A percentile compares a stretch with the other conserved stretches of the same genome.
Evolutionary conservation across 2,329 filamentous ascomycete species (phyloP).

Genomic region (Ophidiomyces ophidiicola): DNA sequence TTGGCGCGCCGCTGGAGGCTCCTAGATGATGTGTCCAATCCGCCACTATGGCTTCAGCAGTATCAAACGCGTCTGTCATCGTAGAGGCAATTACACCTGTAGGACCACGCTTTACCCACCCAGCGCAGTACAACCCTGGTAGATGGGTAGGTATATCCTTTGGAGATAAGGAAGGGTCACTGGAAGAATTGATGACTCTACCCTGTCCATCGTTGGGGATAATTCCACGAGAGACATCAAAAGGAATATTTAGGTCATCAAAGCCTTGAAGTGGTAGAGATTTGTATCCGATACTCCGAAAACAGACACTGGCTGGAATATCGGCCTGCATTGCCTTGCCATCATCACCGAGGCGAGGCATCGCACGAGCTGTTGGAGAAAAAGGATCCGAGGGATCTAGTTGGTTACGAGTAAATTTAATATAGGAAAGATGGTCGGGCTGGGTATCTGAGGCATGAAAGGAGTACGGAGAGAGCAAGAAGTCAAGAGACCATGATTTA

Average conservation of each 20-base stretch:
- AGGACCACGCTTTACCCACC: conserved; percentile 91
- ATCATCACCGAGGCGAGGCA: conserved; percentile 22
- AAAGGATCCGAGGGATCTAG: conserved; percentile 40
- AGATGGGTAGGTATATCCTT: conserved; percentile 30
- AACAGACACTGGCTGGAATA: conserved; percentile 56
- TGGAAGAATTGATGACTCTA: conserved; percentile 43
- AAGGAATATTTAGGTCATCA: conserved; percentile 58
- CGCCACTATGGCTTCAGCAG: conserved; percentile 67
- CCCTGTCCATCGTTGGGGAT: conserved; percentile 74
- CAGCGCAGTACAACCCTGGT: conserved; percentile 77
- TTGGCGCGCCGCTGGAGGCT: conserved; percentile 17
- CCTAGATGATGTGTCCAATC: conserved; percentile 50
- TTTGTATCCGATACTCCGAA: conserved; percentile 92
- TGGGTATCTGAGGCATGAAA: conserved; percentile 45
- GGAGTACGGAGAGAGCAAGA: conserved; percentile 62
- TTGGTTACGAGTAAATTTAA: conserved; percentile 51
- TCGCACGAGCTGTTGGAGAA: conserved; percentile 38
- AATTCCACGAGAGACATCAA: conserved; percentile 60
- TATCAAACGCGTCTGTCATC: conserved; percentile 87
- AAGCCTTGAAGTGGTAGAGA: conserved; percentile 67
- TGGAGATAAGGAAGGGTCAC: conserved; percentile 9
- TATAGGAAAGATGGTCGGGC: conserved; percentile 45
- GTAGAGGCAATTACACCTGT: conserved; percentile 93
- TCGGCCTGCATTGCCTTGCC: conserved; percentile 24
- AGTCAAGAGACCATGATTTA: conserved; percentile 75